A percentile compares a stretch with the other conserved stretches of the same genome.
These are phyloP conservation scores for Penicillium robsamsonii DNA, from an alignment of 495 filamentous ascomycete species.

Conservation along the genomic window DNA sequence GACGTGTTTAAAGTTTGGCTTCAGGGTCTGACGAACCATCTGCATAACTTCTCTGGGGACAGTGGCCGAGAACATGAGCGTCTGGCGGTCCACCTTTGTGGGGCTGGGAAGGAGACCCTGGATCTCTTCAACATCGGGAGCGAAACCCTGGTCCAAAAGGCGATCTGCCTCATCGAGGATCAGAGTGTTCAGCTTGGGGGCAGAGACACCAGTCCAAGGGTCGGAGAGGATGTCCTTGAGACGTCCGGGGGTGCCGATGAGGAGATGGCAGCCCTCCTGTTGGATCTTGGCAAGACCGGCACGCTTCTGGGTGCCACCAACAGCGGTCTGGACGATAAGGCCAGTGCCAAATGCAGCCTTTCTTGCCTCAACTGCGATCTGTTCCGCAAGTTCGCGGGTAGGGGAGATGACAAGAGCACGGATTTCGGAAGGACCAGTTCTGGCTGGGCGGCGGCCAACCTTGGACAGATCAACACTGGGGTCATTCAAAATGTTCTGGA, in stretches of 20 bases:
- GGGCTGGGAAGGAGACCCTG: conserved; percentile 61
- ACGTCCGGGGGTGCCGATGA: conserved; percentile 89
- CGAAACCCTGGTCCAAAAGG: conserved; percentile 86
- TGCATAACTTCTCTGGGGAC: conserved; percentile 78
- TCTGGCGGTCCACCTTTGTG: conserved; percentile 68
- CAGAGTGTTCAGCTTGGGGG: conserved; percentile 71
- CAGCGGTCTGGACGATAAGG: conserved; percentile 77
- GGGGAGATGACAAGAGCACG: conserved; percentile 89
- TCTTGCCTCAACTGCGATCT: conserved; percentile 80
- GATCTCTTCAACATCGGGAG: conserved; percentile 72
- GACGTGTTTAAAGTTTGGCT: conserved; percentile 75
- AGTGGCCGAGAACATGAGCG: conserved; percentile 91
- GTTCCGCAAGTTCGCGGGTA: conserved; percentile 91
- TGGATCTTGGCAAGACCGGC: conserved; percentile 60
- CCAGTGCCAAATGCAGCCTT: conserved; percentile 66
- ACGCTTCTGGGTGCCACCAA: conserved; percentile 80
- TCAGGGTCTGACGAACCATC: conserved; percentile 68
- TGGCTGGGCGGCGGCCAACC: conserved; percentile 2
- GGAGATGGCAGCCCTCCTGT: conserved; percentile 76
- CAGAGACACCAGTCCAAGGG: conserved; percentile 57
- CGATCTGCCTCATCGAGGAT: conserved; percentile 96
- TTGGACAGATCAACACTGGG: conserved; percentile 45
- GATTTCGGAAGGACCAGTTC: conserved; percentile 58
- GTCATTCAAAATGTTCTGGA: conserved; percentile 69
- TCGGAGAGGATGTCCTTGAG: conserved; percentile 82